These are phyloP conservation scores for Hypoxylon trugodes DNA, from an alignment of 495 filamentous ascomycete genomes.

Conservation along the genomic window DNA sequence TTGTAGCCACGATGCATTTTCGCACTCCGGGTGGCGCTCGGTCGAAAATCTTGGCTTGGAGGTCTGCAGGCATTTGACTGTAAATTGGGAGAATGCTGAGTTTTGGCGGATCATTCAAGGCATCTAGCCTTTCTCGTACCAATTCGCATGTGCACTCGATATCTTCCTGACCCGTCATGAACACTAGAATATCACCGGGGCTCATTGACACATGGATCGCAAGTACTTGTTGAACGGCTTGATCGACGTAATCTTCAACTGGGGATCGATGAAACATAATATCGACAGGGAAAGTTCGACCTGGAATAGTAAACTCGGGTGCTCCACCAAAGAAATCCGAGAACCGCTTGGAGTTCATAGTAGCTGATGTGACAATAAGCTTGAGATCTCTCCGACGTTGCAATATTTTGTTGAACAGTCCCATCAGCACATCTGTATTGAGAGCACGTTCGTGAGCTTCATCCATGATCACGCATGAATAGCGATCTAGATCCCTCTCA, in stretches of 20 bases:
- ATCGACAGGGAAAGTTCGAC: slow-evolving; percentile 96
- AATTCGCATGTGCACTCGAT: slow-evolving; percentile 97
- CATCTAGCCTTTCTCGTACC: slow-evolving; percentile 84
- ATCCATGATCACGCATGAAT: slow-evolving; percentile 99
- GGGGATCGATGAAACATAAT: slow-evolving; percentile 94
- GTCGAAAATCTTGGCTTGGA: slow-evolving; percentile 98
- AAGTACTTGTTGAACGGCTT: slow-evolving; percentile 94
- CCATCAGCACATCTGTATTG: slow-evolving; percentile 98
- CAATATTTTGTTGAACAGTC: slow-evolving; percentile 95
- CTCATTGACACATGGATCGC: slow-evolving; percentile 97
- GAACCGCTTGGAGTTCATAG: slow-evolving; percentile 98
- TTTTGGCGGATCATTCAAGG: slow-evolving; percentile 93
- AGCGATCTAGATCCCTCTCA: slow-evolving; percentile 91
- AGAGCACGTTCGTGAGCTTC: slow-evolving; percentile 97
- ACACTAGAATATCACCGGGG: slow-evolving; percentile 92
- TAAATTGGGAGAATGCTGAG: slow-evolving; percentile 97
- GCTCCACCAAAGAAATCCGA: slow-evolving; percentile 97
- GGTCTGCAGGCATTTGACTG: slow-evolving; percentile 98
- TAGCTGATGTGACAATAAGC: slow-evolving; percentile 96
- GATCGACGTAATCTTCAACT: slow-evolving; percentile 97
- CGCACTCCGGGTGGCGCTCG: slow-evolving; percentile 87
- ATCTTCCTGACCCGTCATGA: slow-evolving; percentile 99
- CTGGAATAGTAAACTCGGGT: slow-evolving; percentile 96
- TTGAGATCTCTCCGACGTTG: slow-evolving; percentile 91
- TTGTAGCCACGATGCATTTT: slow-evolving; percentile 98